Evolutionary conservation across 1,139 yeast genomes (phyloP).

Genomic region (Taphrina deformans): DNA sequence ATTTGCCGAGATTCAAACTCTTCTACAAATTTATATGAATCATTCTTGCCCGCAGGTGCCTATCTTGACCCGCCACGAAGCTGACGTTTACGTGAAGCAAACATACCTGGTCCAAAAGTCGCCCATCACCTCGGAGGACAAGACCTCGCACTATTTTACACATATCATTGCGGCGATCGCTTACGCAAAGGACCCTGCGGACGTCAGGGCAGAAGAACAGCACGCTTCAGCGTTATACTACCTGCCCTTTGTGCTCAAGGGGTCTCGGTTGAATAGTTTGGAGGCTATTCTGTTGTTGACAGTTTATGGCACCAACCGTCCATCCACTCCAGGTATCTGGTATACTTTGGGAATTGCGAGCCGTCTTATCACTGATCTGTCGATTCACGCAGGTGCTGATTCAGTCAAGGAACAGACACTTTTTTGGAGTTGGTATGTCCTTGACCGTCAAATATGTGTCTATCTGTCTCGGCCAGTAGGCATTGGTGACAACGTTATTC

Average conservation of each 20-base stretch:
- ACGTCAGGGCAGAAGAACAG: conserved; percentile 71
- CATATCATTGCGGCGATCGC: conserved; percentile 80
- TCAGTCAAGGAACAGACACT: conserved; percentile 69
- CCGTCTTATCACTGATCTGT: conserved; percentile 77
- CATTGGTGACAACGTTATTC: conserved; percentile 47
- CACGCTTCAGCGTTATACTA: conserved; percentile 65
- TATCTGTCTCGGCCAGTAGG: conserved; percentile 74
- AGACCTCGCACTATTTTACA: conserved; percentile 58
- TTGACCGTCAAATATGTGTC: conserved; percentile 76
- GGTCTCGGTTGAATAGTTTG: conserved; percentile 66
- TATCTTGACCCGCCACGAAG: conserved; percentile 67
- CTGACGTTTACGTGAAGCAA: conserved; percentile 55
- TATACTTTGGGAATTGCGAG: conserved; percentile 78
- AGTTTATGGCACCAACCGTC: conserved; percentile 58
- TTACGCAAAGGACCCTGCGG: conserved; percentile 69
- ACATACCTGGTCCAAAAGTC: conserved; percentile 74
- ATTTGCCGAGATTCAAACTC: conserved; percentile 65
- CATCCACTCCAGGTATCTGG: conserved; percentile 84
- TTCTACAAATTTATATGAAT: conserved; percentile 68
- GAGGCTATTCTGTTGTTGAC: conserved; percentile 72
- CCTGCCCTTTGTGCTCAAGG: conserved; percentile 58
- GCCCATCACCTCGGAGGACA: conserved; percentile 60
- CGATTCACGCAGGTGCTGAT: conserved; percentile 57
- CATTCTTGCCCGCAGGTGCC: conserved; percentile 57
- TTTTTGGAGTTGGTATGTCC: conserved; percentile 85